Base-by-base conservation (phyloP, 768 basidiomycete genomes). In the Kwoniella sp. region DNA sequence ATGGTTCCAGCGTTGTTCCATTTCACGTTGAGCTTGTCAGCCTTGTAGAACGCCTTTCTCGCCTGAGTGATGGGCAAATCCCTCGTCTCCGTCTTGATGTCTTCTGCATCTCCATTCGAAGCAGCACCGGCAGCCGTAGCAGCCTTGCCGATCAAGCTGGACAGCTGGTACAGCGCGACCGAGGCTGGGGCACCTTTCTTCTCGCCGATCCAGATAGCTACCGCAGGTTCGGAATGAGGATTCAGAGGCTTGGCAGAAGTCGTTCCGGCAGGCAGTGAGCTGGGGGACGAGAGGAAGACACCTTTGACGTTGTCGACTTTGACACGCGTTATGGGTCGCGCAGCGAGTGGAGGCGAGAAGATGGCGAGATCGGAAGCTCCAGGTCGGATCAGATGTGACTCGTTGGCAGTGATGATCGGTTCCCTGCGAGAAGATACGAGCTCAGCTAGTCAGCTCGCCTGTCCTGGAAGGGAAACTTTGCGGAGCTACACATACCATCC, bases 1-100 rank as follows among this genome's bases (percentile, higher is more conserved):
- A 92, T 91, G 0, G 93, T 95, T 22, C 95, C 96, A 20, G 93
- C 86, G 8, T 86, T 87, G 73, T 97, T 98, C 95, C 95, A 99
- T 82, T 97, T 97, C 82, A 99, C 89, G 74, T 87, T 86, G 2
- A 91, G 87, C 53, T 90, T 89, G 82, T 98, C 93, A 0, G 93
- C 93, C 83, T 96, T 96, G 86, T 87, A 97, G 81, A 98, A 98
- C 8, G 87, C 89, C 84, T 98, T 98, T 45, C 78, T 70, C 4
- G 81, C 80, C 69, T 89, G 87, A 72, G 90, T 89, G 0, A 89
- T 89, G 0, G 93, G 92, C n/a, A 83, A 69, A 48, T 82, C 70
- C 55, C 72, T 73, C 20, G 61, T 72, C 52, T 74, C 69, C 38
- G 76, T 77, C 68, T 73, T 73, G 13, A 61, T 55, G 30, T 62